phyloP scores from a whole-genome alignment of 2,329 filamentous ascomycete genomes.

The Penicillium sp. region DNA sequence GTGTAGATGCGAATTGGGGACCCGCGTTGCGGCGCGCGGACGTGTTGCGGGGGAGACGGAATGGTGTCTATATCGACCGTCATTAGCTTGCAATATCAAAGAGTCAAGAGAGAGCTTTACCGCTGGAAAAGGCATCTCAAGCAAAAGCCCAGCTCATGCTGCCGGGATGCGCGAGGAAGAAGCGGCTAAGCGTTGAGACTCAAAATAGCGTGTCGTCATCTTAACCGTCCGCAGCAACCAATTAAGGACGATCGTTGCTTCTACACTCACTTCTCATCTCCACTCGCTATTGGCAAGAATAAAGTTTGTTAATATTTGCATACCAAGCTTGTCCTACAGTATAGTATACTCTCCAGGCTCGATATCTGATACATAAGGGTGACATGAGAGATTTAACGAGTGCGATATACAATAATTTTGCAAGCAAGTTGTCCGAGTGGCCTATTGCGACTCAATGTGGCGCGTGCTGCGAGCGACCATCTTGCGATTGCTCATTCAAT shows the following conservation, averaged over 20 bases:
- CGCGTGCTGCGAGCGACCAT: conserved; percentile 5
- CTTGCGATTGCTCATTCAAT: conserved; percentile 10
- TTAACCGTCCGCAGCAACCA: too few relatives aligned
- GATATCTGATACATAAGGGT: too few relatives aligned
- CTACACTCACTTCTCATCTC: too few relatives aligned
- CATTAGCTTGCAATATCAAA: neutral
- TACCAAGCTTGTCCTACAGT: too few relatives aligned
- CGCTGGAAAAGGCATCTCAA: conserved; percentile 16
- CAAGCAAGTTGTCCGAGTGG: too few relatives aligned
- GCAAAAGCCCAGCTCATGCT: neutral
- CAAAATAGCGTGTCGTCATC: neutral
- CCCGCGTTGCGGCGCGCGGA: conserved; percentile 28
- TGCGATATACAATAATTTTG: too few relatives aligned
- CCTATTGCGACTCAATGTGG: too few relatives aligned
- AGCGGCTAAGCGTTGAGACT: neutral
- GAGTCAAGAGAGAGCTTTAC: neutral
- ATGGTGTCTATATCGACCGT: conserved; percentile 23
- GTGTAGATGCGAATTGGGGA: conserved; percentile 37
- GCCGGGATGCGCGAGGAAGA: neutral
- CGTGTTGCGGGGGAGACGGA: conserved; percentile 28
- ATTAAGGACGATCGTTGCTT: too few relatives aligned
- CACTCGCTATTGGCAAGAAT: too few relatives aligned
- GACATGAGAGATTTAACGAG: too few relatives aligned
- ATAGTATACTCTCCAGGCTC: too few relatives aligned
- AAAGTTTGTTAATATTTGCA: too few relatives aligned